These are phyloP conservation scores for Panicum hallii DNA, from an alignment of 202 grass and related monocot species.

Conservation along the genomic window DNA sequence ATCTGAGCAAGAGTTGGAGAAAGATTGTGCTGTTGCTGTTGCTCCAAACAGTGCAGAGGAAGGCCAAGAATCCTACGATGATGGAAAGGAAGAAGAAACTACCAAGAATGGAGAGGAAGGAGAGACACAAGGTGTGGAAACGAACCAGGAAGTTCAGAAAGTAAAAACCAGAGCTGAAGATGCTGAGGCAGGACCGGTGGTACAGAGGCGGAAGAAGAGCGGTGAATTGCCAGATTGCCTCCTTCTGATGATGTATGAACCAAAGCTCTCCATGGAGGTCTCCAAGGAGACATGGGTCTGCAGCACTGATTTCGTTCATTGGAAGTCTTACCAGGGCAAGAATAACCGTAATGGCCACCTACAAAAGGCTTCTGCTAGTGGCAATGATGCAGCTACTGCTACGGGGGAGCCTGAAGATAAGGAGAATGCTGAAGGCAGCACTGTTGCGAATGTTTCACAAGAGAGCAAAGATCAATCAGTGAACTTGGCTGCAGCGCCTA, in stretches of 20 bases:
- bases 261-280: conserved; percentile 98
- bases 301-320: conserved; percentile 85
- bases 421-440: conserved; percentile 35
- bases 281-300: conserved; percentile 99
- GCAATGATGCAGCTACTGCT: conserved; percentile 3
- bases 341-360: conserved; percentile 30
- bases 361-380: conserved; percentile 32
- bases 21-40: conserved; percentile 36
- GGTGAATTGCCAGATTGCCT: conserved; percentile 76
- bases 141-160: conserved; percentile 19
- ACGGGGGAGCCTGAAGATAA: conserved; percentile 27
- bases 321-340: conserved; percentile 71
- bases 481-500: neutral
- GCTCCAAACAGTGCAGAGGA: conserved; percentile 60
- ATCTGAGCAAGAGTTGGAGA: conserved; percentile 48
- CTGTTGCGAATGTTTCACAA: conserved; percentile 18
- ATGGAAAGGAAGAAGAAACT: conserved; percentile 47
- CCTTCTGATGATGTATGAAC: conserved; percentile 97
- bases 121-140: conserved; percentile 25
- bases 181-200: conserved; percentile 37
- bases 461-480: conserved; percentile 23
- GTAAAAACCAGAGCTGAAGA: conserved; percentile 28
- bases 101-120: conserved; percentile 39
- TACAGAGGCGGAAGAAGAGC: conserved; percentile 60
- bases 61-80: conserved; percentile 40